Evolutionary conservation across 2,329 filamentous ascomycete genomes (phyloP).

Genomic region (Beauveria caledonica): DNA sequence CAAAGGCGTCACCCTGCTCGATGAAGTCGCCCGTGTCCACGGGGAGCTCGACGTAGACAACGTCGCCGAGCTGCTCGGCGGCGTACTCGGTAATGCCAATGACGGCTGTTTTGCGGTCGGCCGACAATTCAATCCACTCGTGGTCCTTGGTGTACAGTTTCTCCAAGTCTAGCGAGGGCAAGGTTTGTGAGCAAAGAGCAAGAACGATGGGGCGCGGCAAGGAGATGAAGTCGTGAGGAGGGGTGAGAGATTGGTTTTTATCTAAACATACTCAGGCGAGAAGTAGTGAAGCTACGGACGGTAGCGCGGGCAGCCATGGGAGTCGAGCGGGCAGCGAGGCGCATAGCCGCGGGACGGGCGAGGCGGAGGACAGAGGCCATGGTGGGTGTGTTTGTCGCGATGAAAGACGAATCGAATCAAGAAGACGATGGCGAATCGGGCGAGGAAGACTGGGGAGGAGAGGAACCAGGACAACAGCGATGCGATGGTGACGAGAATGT

Average conservation of each 20-base stretch:
- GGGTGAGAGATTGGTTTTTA: not conserved
- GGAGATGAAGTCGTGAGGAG: too few species aligned
- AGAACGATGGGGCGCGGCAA: not conserved
- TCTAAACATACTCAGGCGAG: slow-evolving; percentile 26
- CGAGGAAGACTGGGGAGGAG: not conserved
- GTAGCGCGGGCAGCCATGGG: slow-evolving; percentile 31
- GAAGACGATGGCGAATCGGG: not conserved
- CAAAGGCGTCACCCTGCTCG: slow-evolving; percentile 71
- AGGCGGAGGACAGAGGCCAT: slow-evolving; percentile 55
- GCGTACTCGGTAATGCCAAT: slow-evolving; percentile 88
- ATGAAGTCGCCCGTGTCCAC: slow-evolving; percentile 56
- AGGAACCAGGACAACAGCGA: not conserved
- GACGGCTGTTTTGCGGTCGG: slow-evolving; percentile 72
- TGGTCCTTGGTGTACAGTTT: slow-evolving; percentile 96
- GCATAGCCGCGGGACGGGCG: slow-evolving; percentile 37
- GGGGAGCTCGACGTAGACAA: slow-evolving; percentile 95
- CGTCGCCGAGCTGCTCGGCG: slow-evolving; percentile 84
- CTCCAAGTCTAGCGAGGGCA: slow-evolving; percentile 39
- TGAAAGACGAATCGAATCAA: slow-evolving; percentile 3
- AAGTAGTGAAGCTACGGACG: slow-evolving; percentile 31
- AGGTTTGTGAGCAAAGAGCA: not conserved
- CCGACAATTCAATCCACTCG: slow-evolving; percentile 91
- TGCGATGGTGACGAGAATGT: not conserved
- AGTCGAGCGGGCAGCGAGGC: slow-evolving; percentile 28
- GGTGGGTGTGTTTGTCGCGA: slow-evolving; percentile 18